These are phyloP conservation scores for Fusarium temperatum DNA, from an alignment of 2,329 filamentous ascomycete species.

Conservation along the genomic window DNA sequence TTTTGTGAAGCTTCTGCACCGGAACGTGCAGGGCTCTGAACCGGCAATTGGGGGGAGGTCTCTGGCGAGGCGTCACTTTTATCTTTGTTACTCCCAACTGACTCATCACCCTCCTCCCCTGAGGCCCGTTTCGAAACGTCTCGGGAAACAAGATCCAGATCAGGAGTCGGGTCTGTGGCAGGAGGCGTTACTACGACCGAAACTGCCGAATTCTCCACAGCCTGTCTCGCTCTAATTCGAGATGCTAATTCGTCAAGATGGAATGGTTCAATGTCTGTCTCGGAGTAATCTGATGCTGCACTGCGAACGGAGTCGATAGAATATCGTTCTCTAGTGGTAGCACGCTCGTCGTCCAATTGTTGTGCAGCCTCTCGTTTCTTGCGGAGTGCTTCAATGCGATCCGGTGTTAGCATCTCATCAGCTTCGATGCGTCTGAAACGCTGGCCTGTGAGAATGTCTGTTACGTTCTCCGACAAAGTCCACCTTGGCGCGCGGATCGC, in stretches of 20 bases:
- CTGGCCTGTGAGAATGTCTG: conserved; percentile 64
- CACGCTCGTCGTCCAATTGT: conserved; percentile 31
- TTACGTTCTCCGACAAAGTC: conserved; percentile 65
- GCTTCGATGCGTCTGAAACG: conserved; percentile 65
- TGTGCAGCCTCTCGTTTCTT: conserved; percentile 45
- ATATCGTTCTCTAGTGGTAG: conserved; percentile 8
- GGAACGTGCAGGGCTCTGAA: conserved; percentile 35
- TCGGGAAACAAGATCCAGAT: conserved; percentile 37
- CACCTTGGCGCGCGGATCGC: conserved; percentile 52
- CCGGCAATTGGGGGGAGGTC: conserved; percentile 24
- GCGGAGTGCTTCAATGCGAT: conserved; percentile 58
- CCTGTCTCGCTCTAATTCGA: conserved; percentile 49
- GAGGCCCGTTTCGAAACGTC: conserved; percentile 35
- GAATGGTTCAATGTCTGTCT: conserved; percentile 59
- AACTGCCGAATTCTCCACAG: conserved; percentile 27
- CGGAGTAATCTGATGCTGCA: conserved; percentile 36
- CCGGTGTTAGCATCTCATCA: conserved; percentile 67
- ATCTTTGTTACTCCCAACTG: conserved; percentile 1
- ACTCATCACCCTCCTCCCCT: not conserved
- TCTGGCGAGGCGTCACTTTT: not conserved
- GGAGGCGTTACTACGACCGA: conserved; percentile 14
- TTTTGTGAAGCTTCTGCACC: conserved; percentile 7
- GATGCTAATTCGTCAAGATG: conserved; percentile 58
- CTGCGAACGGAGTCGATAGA: conserved; percentile 41
- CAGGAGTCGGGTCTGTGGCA: conserved; percentile 8